Evolutionary conservation across 495 filamentous ascomycete species (phyloP).

Genomic region (Aspergillus incahuasiensis): DNA sequence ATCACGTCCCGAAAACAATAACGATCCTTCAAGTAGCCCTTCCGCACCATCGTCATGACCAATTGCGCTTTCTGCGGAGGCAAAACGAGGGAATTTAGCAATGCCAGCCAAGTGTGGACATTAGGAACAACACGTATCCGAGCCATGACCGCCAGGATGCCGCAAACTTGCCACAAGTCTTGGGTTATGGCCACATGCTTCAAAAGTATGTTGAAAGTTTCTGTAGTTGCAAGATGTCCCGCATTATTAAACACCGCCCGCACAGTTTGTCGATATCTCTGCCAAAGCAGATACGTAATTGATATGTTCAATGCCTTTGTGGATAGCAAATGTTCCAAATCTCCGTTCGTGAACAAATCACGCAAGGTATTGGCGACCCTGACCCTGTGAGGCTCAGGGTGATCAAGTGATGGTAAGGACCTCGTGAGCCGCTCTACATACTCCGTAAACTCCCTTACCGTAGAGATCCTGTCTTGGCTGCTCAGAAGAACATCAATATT

Average conservation of each 20-base stretch:
- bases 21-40: conserved; percentile 26
- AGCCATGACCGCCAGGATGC: conserved; percentile 31
- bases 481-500: conserved; percentile 14
- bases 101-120: conserved; percentile 39
- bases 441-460: conserved; percentile 31
- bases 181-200: conserved; percentile 30
- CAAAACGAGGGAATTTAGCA: conserved; percentile 31
- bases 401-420: background rate
- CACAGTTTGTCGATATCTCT: conserved; percentile 26
- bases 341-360: conserved; percentile 22
- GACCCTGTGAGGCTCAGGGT: conserved; percentile 3
- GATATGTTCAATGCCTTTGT: conserved; percentile 40
- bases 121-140: conserved; percentile 34
- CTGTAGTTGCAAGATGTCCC: conserved; percentile 34
- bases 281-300: conserved; percentile 31
- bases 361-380: conserved; percentile 18
- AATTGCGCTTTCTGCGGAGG: conserved; percentile 29
- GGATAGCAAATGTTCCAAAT: conserved; percentile 27
- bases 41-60: conserved; percentile 31
- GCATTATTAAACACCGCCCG: conserved; percentile 26
- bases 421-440: conserved; percentile 32
- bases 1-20: conserved; percentile 21
- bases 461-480: conserved; percentile 4
- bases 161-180: conserved; percentile 30
- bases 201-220: conserved; percentile 45